phyloP scores from a whole-genome alignment of 768 basidiomycete species.

The Pleurotus platypus region DNA sequence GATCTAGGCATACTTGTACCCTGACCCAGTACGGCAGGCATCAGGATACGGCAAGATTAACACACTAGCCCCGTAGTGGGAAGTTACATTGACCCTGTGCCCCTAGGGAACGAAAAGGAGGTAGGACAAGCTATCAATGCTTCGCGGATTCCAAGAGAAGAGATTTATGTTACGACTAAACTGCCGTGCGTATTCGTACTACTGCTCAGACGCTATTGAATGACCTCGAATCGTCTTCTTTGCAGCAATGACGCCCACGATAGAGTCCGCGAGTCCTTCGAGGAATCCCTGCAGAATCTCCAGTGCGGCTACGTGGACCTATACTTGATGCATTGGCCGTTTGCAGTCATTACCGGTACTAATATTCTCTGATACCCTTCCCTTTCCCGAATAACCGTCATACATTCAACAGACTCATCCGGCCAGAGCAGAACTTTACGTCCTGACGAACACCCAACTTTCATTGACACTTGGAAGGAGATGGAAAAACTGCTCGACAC shows the following conservation, averaged over 20 bases:
- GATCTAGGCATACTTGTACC: neutral
- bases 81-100: neutral
- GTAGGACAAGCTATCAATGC: slow-evolving; percentile 5
- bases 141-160: neutral
- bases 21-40: slow-evolving; percentile 16
- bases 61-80: neutral
- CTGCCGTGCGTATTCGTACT: neutral
- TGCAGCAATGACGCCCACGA: slow-evolving; percentile 21
- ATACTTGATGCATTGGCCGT: slow-evolving; percentile 25
- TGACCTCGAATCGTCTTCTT: neutral
- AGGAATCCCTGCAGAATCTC: slow-evolving; percentile 31
- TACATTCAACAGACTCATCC: neutral
- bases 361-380: no score
- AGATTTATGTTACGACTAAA: slow-evolving; percentile 6
- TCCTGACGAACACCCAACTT: slow-evolving; percentile 19
- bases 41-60: slow-evolving; percentile 20
- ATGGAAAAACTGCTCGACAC: slow-evolving; percentile 20
- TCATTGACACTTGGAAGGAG: slow-evolving; percentile 21
- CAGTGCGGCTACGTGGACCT: slow-evolving; percentile 41
- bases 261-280: slow-evolving; percentile 32
- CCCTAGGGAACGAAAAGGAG: slow-evolving; percentile 4
- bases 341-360: slow-evolving; percentile 2
- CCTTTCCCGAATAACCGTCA: no score
- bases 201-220: neutral
- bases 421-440: slow-evolving; percentile 9